A percentile compares a stretch with the other conserved stretches of the same genome.
phyloP scores from a whole-genome alignment of 805 yeast species.

The Lipomyces yamanashiensis region DNA sequence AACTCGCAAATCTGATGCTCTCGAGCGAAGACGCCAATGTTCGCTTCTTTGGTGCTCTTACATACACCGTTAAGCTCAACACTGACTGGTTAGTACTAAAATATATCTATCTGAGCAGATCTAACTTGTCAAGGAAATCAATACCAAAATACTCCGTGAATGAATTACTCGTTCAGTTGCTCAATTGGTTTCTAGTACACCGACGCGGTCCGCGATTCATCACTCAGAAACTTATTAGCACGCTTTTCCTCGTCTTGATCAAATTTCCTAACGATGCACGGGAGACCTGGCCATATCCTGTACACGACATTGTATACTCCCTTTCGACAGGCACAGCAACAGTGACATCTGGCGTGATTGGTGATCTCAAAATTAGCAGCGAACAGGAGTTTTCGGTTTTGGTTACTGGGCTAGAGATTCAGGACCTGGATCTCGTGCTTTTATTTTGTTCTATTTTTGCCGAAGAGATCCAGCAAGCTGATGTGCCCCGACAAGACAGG shows the following conservation, averaged over 20 bases:
- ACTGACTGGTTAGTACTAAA: constrained; percentile 25
- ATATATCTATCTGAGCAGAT: neutral
- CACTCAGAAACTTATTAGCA: constrained; percentile 26
- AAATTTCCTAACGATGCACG: constrained; percentile 17
- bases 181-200: constrained; percentile 24
- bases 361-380: neutral
- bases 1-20: constrained; percentile 61
- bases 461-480: constrained; percentile 31
- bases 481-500: constrained; percentile 26
- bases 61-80: constrained; percentile 68
- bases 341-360: neutral
- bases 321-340: neutral
- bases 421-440: constrained; percentile 12
- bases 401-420: neutral
- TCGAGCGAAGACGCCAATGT: constrained; percentile 41
- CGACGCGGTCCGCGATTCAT: constrained; percentile 30
- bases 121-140: constrained; percentile 15
- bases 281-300: constrained; percentile 25
- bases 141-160: constrained; percentile 11
- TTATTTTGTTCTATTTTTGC: constrained; percentile 29
- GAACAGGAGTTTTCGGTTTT: constrained; percentile 1
- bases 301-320: constrained; percentile 26
- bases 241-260: constrained; percentile 20
- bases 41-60: constrained; percentile 80
- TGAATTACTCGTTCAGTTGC: constrained; percentile 17